A percentile compares a stretch with the other conserved stretches of the same genome.
phyloP scores from a whole-genome alignment of 2,329 filamentous ascomycete species.

The Phialophora chinensis region DNA sequence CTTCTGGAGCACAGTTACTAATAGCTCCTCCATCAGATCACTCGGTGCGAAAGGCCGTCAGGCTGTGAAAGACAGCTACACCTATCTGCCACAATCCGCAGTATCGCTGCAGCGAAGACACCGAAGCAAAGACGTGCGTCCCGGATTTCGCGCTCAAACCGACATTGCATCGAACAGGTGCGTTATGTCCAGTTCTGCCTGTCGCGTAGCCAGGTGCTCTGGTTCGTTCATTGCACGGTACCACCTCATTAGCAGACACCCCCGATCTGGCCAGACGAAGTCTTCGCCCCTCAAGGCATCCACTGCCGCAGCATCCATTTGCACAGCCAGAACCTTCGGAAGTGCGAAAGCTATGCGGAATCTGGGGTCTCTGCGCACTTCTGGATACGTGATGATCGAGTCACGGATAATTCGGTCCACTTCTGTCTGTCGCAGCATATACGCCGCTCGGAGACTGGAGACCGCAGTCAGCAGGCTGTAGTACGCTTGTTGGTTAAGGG shows the following conservation, averaged over 20 bases:
- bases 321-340: neutral
- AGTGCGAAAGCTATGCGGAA: neutral
- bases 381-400: neutral
- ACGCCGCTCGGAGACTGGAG: neutral
- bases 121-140: neutral
- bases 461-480: neutral
- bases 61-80: too few relatives aligned
- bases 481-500: neutral
- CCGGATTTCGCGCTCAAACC: neutral
- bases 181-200: neutral
- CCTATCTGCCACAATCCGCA: too few relatives aligned
- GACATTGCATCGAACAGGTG: neutral
- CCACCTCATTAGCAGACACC: neutral
- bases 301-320: neutral
- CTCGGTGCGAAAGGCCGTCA: too few relatives aligned
- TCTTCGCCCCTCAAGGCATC: neutral
- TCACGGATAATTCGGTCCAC: neutral
- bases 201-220: too few relatives aligned
- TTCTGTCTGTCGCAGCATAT: slow-evolving; percentile 1
- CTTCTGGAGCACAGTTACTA: too few relatives aligned
- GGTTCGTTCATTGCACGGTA: neutral
- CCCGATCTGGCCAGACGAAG: neutral
- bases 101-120: neutral
- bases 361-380: neutral
- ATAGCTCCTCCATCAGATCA: too few relatives aligned